Evolutionary conservation across 2,329 filamentous ascomycete genomes (phyloP).

Genomic region (Epichloe gansuensis): DNA sequence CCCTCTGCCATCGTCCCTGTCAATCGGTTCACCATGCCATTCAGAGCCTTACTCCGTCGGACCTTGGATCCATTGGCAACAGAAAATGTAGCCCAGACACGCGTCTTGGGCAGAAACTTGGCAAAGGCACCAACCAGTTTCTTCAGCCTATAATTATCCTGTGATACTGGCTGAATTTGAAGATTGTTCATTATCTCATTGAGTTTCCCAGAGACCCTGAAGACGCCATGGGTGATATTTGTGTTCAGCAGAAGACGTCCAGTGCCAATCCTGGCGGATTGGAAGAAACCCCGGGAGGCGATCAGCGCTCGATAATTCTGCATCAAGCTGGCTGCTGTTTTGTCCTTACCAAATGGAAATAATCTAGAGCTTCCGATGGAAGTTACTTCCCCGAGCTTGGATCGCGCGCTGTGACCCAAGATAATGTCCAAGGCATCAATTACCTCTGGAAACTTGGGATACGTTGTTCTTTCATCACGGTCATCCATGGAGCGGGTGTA

Average conservation of each 20-base stretch:
- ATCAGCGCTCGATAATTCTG: constrained; percentile 19
- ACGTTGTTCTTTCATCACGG: constrained; percentile 21
- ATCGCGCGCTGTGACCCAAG: constrained; percentile 31
- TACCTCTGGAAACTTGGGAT: constrained; percentile 35
- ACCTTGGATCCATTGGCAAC: constrained; percentile 19
- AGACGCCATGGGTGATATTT: constrained; percentile 42
- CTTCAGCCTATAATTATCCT: constrained; percentile 10
- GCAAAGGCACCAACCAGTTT: constrained; percentile 13
- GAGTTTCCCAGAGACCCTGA: constrained; percentile 28
- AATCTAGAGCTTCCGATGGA: constrained; percentile 35
- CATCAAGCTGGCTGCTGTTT: constrained; percentile 16
- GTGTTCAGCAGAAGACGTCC: constrained; percentile 41
- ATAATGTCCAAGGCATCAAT: constrained; percentile 41
- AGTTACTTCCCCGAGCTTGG: constrained; percentile 19
- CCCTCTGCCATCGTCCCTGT: constrained; percentile 5
- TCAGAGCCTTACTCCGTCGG: constrained; percentile 17
- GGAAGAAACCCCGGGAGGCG: constrained; percentile 41
- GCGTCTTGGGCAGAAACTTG: constrained; percentile 26
- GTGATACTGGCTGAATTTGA: constrained; percentile 7
- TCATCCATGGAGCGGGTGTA: constrained; percentile 33
- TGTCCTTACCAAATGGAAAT: constrained; percentile 28
- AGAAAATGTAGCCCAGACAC: constrained; percentile 21
- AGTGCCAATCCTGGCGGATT: constrained; percentile 40
- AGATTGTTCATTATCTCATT: constrained; percentile 20
- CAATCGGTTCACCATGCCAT: constrained; percentile 17